Percentiles rank a stretch among this genome's conserved stretches.
phyloP scores from a whole-genome alignment of 495 filamentous ascomycete genomes.

The Aspergillus funiculosus region DNA sequence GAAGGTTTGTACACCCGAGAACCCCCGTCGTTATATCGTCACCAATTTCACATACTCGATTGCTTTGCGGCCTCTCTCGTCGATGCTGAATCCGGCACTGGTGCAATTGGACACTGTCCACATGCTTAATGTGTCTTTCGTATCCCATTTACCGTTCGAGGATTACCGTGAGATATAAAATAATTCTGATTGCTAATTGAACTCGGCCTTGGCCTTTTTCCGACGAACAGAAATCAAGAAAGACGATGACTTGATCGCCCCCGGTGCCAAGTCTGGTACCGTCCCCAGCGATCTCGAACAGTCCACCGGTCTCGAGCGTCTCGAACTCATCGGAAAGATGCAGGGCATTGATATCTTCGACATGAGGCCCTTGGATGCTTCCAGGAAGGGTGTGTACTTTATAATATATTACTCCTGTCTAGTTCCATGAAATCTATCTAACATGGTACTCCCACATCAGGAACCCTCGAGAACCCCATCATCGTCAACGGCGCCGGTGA shows the following conservation, averaged over 20 bases:
- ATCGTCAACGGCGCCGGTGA: conserved; percentile 82
- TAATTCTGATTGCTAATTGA: conserved; percentile 16
- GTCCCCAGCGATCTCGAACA: conserved; percentile 92
- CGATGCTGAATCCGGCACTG: neutral
- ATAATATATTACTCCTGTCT: neutral
- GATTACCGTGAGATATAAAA: too few relatives aligned
- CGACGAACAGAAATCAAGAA: conserved; percentile 68
- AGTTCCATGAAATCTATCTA: neutral
- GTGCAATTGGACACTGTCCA: conserved; percentile 7
- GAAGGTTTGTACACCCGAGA: conserved; percentile 43
- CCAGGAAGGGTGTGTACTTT: conserved; percentile 62
- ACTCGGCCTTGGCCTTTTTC: too few relatives aligned
- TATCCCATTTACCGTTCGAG: too few relatives aligned
- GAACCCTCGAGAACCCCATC: conserved; percentile 87
- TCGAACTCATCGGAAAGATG: conserved; percentile 99
- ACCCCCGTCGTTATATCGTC: conserved; percentile 1
- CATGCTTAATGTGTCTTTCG: neutral
- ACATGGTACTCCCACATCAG: conserved; percentile 43
- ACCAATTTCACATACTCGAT: conserved; percentile 16
- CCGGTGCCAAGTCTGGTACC: conserved; percentile 74
- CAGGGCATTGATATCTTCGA: conserved; percentile 97
- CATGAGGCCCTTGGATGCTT: conserved; percentile 91
- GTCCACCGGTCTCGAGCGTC: conserved; percentile 92
- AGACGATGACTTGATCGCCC: conserved; percentile 73
- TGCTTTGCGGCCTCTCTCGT: neutral